These are phyloP conservation scores for Diphasiastrum complanatum DNA, from an alignment of 83 land plant species.

Conservation along the genomic window DNA sequence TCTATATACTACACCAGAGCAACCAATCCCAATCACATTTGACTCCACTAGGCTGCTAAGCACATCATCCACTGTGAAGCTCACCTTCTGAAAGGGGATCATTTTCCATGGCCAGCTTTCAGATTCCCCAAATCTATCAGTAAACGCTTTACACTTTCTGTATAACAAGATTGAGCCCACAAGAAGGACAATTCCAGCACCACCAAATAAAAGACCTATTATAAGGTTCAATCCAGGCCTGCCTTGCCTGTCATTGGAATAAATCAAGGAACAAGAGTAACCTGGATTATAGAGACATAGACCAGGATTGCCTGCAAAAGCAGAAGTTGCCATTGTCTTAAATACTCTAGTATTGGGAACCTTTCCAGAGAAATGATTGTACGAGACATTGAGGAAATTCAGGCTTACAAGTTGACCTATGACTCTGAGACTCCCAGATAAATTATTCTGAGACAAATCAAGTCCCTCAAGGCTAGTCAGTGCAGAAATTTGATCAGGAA, in stretches of 20 bases:
- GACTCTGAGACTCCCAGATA: conserved; percentile 28
- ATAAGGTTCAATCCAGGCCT: not conserved
- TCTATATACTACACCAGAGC: conserved; percentile 14
- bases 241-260: conserved; percentile 2
- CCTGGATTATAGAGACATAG: conserved; percentile 7
- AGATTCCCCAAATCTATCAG: conserved; percentile 14
- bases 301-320: conserved; percentile 41
- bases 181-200: no score
- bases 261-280: conserved; percentile 34
- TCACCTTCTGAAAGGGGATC: not conserved
- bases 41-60: not conserved
- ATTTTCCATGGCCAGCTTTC: conserved; percentile 23
- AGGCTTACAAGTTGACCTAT: conserved; percentile 28
- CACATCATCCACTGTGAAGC: not conserved
- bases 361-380: conserved; percentile 55
- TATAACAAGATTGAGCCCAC: not conserved
- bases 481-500: conserved; percentile 32
- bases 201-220: no score
- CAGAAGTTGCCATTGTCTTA: conserved; percentile 40
- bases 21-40: conserved; percentile 6
- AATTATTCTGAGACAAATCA: conserved; percentile 45
- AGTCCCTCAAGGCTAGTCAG: conserved; percentile 31
- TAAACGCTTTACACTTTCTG: not conserved
- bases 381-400: conserved; percentile 40
- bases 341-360: conserved; percentile 55